phyloP scores from a whole-genome alignment of 257 asterid species.

The Petunia secreta region DNA sequence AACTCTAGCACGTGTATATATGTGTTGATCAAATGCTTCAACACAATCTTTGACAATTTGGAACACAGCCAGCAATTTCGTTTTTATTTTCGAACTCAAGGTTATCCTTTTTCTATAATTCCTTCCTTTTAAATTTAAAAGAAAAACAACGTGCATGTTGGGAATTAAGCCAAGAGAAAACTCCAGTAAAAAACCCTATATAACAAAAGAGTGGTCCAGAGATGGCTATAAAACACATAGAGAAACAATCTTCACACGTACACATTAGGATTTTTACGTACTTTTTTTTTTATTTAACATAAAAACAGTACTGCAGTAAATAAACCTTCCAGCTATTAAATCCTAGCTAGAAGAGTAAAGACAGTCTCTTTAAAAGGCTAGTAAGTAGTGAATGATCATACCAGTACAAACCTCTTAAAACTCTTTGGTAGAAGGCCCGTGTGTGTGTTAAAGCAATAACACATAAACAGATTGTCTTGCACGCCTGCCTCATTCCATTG shows the following conservation, averaged over 20 bases:
- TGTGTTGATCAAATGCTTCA: background rate
- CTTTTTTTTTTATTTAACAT: background rate
- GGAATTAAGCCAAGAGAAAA: background rate
- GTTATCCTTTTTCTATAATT: background rate
- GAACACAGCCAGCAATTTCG: background rate
- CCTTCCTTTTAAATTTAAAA: no score
- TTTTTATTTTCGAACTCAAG: background rate
- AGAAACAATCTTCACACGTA: background rate
- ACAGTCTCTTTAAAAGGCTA: background rate
- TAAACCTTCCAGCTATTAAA: background rate
- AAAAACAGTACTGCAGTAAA: background rate
- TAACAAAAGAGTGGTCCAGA: background rate
- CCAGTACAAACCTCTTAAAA: background rate
- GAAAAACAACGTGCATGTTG: background rate
- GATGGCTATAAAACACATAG: background rate
- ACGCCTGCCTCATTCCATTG: slow-evolving; percentile 34
- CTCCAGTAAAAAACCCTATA: background rate
- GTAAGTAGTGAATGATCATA: background rate
- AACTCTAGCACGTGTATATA: background rate
- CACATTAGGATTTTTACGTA: background rate
- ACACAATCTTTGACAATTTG: background rate
- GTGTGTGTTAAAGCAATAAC: slow-evolving; percentile 36
- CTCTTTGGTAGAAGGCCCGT: no score
- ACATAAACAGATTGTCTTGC: slow-evolving; percentile 34
- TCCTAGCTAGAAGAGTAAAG: background rate